Evolutionary conservation across 495 filamentous ascomycete species (phyloP), one percentile per base, ranked within the genome.

Genomic region (Peziza echinospora): DNA sequence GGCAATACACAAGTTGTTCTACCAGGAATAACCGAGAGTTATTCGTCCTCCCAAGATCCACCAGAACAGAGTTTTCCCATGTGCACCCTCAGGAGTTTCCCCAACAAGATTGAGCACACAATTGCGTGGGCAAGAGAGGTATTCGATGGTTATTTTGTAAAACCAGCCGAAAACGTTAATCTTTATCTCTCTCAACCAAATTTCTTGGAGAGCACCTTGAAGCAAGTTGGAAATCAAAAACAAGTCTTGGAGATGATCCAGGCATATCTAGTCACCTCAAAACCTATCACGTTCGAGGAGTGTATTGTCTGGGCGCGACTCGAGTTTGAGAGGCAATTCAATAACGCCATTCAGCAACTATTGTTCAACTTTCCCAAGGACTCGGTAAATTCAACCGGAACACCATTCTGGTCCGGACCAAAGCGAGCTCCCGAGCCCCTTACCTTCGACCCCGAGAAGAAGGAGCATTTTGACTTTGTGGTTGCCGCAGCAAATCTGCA

Each of bases 51-150:
- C 5, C 91, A 93, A 57, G 91, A 99, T 65, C 91, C 91, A 1
- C 91, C 91, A 1, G 91, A 99, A 70, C 83, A 93, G 64, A 92
- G 85, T 0, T 94, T 96, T 75, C 91, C 91, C 2, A 93, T 93
- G 82, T 99, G 91, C 62, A 99, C 91, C 3, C 68, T 99, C 47
- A 74, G 85, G 50, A 93, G 85, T 67, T 99, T 99, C 71, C 91
- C 91, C 47, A 99, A 99, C 67, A 80, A 77, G 57, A 99, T 99
- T 59, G 84, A 99, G 65, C 91, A 99, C 59, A 99, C 91, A 5
- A 99, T 99, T 61, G 91, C 91, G 19, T 99, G 91, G 91, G 82
- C 85, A 22, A 76, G 87, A 41, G 89, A 96, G 57, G 67, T 93
- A 19, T 99, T 99, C 67, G 83, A 93, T 62, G 76, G 76, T 17